Percentiles rank a stretch among this genome's conserved stretches.
These are phyloP conservation scores for Gleditsia sinensis DNA, from an alignment of 306 rosid species.

Conservation along the genomic window DNA sequence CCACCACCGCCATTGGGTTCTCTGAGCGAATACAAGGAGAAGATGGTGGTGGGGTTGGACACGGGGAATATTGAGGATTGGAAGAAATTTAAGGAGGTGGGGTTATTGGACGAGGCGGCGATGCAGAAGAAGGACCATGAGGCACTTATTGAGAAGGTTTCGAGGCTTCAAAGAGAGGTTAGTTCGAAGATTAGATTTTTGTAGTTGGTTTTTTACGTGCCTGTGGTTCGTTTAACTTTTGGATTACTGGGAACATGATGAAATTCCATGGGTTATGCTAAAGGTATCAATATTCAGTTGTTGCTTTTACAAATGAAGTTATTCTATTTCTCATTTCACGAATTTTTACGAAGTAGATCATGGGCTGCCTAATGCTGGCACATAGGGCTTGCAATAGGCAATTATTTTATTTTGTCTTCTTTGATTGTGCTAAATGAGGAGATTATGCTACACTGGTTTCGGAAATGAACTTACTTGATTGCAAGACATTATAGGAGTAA, in stretches of 20 bases:
- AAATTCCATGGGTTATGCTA: background rate
- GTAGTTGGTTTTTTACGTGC: background rate
- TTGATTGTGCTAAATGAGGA: background rate
- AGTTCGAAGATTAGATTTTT: constrained; percentile 10
- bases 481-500: background rate
- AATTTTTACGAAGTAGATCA: constrained; percentile 2
- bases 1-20: constrained; percentile 86
- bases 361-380: background rate
- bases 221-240: constrained; percentile 8
- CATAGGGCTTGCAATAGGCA: background rate
- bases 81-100: constrained; percentile 73
- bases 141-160: constrained; percentile 62
- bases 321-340: background rate
- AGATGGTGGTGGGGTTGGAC: constrained; percentile 34
- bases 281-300: background rate
- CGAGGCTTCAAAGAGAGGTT: constrained; percentile 76
- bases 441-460: background rate
- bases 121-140: constrained; percentile 77
- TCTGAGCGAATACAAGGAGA: constrained; percentile 42
- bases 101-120: constrained; percentile 67
- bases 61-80: constrained; percentile 67
- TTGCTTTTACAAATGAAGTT: background rate
- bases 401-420: background rate
- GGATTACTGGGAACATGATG: background rate
- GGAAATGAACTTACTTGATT: constrained; percentile 2